Conservation (phyloP, 148 eudicot genomes). For the Suaeda aralocaspica region DNA sequence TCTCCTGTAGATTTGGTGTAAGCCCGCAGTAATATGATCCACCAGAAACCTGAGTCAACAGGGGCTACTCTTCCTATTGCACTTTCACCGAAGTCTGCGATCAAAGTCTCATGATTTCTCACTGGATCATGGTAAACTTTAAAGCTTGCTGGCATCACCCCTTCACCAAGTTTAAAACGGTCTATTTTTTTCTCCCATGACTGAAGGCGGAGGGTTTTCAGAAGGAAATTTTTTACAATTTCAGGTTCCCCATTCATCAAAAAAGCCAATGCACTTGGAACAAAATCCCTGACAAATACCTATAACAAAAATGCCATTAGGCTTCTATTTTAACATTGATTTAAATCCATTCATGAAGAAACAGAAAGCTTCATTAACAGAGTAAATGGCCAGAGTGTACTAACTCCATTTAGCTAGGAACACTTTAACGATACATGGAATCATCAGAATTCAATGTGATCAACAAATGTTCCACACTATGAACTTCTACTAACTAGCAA, state of each 20-base stretch:
- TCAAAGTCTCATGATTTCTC: conserved; percentile 73
- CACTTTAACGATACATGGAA: not conserved
- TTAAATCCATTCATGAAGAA: not conserved
- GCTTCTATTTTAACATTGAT: not conserved
- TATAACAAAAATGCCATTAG: conserved; percentile 23
- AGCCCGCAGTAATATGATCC: conserved; percentile 92
- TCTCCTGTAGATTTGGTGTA: conserved; percentile 92
- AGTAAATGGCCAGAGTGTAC: not conserved
- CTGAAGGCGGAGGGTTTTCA: conserved; percentile 89
- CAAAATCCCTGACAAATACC: conserved; percentile 98
- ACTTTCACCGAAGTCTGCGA: conserved; percentile 96
- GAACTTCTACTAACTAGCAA: not conserved
- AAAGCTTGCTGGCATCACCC: conserved; percentile 99
- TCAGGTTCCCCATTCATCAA: conserved; percentile 95
- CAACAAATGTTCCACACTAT: not conserved
- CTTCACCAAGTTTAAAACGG: conserved; percentile 84
- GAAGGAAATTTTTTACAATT: conserved; percentile 76
- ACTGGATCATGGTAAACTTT: conserved; percentile 82
- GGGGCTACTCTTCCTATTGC: conserved; percentile 99
- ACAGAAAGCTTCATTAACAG: not conserved
- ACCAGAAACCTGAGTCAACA: conserved; percentile 97
- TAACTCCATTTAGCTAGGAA: not conserved
- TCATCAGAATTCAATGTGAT: not conserved
- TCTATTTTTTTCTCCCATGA: conserved; percentile 96
- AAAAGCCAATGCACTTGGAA: conserved; percentile 97